Base-by-base conservation (phyloP, 208 protist genomes). In the Crithidia thermophila region DNA sequence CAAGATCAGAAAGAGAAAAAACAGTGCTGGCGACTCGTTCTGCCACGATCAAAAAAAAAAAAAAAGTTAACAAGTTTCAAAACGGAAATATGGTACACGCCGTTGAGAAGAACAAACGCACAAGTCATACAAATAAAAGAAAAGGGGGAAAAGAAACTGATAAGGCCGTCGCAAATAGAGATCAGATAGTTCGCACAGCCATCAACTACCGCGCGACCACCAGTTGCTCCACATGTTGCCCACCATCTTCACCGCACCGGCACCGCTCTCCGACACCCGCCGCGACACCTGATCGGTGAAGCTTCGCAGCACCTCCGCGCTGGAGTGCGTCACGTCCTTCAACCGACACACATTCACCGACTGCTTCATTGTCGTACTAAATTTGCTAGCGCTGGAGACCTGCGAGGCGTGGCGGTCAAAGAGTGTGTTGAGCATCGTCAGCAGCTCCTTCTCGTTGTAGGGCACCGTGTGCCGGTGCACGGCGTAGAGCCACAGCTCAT, bases 401-500 rank as follows among this genome's bases (percentile, higher is more conserved):
- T 63, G 67, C 39, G 70, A 81, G 13, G 70, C 73, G 51, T 72
- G 71, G 14, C 72, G 74, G 74, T 83, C 81, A 25, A 87, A 87
- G 23, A 87, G 68, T 10, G 63, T 73, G 58, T 87, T 87, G n/a
- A 87, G 73, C 58, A 67, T 77, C 20, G 60, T 63, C 37, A 77
- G 43, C 34, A 81, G 31, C 36, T 72, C 60, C 36, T 39, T 23
- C 34, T 80, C 76, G 36, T 58, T 53, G 50, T 72, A 73, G 25
- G 50, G 74, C 21, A 84, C 65, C 2, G 75, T 69, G 49, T 68
- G 45, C 13, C 75, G 85, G 43, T 79, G 78, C 13, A 90, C 82
- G 20, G 76, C 77, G 69, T 89, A 88, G 14, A 79, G 77, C 67
- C 81, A 82, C 4, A 94, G 53, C 34, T 87, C 73, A 57, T 79